Evolutionary conservation across 768 basidiomycete species (phyloP).

Genomic region (Suillus alpinus): DNA sequence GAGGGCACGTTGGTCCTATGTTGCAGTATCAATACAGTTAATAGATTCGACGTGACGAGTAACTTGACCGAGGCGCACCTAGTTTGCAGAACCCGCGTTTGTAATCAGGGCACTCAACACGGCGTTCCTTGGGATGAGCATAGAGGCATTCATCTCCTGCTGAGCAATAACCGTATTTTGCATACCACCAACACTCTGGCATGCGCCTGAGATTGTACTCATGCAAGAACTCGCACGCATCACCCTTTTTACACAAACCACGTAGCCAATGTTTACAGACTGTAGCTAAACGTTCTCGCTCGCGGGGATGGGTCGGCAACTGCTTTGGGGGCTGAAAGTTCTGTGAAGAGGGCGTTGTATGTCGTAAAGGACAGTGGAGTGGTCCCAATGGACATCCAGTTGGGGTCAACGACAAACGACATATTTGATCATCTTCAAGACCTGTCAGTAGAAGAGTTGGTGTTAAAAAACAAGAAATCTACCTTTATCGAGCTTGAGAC

Average conservation of each 20-base stretch:
- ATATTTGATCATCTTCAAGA: slow-evolving; percentile 85
- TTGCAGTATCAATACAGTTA: slow-evolving; percentile 8
- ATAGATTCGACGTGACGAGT: slow-evolving; percentile 4
- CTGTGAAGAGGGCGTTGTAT: slow-evolving; percentile 81
- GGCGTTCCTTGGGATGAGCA: slow-evolving; percentile 88
- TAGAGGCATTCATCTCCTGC: slow-evolving; percentile 98
- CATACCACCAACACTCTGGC: slow-evolving; percentile 99
- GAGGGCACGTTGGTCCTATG: slow-evolving; percentile 80
- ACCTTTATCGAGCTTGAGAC: slow-evolving; percentile 93
- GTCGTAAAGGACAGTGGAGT: slow-evolving; percentile 87
- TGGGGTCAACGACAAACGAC: slow-evolving; percentile 75
- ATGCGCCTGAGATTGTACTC: slow-evolving; percentile 97
- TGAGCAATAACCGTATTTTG: slow-evolving; percentile 96
- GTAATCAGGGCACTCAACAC: slow-evolving; percentile 93
- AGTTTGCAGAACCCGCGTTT: slow-evolving; percentile 93
- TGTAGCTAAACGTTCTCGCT: slow-evolving; percentile 80
- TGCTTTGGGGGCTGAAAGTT: slow-evolving; percentile 91
- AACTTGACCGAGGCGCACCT: slow-evolving; percentile 49
- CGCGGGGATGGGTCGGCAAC: slow-evolving; percentile 77
- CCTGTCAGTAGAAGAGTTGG: neutral
- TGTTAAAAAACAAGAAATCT: slow-evolving; percentile 13
- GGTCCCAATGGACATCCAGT: slow-evolving; percentile 89
- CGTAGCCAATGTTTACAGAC: slow-evolving; percentile 99
- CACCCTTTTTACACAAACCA: slow-evolving; percentile 97
- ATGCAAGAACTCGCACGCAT: slow-evolving; percentile 97